A percentile compares a stretch with the other conserved stretches of the same genome.
Evolutionary conservation across 345 rosid genomes (phyloP).

Genomic region (Melaleuca alternifolia): DNA sequence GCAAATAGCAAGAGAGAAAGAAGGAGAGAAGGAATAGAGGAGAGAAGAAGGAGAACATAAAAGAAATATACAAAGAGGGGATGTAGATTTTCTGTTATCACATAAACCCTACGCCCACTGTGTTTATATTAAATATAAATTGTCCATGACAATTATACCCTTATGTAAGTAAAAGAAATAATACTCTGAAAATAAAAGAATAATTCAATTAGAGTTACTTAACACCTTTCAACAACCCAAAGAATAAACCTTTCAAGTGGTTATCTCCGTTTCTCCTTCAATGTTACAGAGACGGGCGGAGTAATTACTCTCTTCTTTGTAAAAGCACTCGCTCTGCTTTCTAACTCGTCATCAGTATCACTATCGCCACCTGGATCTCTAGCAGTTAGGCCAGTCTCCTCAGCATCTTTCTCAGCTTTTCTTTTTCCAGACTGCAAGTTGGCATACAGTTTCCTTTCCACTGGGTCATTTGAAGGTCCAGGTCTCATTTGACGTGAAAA

Average conservation of each 20-base stretch:
- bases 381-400: neutral
- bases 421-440: neutral
- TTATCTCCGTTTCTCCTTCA: neutral
- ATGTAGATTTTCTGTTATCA: no score
- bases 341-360: conserved; percentile 7
- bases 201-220: no score
- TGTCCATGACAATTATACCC: no score
- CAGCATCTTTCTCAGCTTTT: neutral
- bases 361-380: neutral
- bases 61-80: no score
- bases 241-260: neutral
- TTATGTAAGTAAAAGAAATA: no score
- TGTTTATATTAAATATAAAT: no score
- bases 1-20: no score
- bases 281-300: neutral
- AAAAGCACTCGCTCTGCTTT: conserved; percentile 28
- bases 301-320: conserved; percentile 20
- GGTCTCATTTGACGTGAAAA: neutral
- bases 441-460: neutral
- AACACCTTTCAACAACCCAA: neutral
- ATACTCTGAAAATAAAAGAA: no score
- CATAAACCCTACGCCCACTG: no score
- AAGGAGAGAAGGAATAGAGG: no score
- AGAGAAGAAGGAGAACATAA: no score
- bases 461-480: neutral